Evolutionary conservation across 768 basidiomycete genomes (phyloP).

Genomic region (Amanita fuliginea): DNA sequence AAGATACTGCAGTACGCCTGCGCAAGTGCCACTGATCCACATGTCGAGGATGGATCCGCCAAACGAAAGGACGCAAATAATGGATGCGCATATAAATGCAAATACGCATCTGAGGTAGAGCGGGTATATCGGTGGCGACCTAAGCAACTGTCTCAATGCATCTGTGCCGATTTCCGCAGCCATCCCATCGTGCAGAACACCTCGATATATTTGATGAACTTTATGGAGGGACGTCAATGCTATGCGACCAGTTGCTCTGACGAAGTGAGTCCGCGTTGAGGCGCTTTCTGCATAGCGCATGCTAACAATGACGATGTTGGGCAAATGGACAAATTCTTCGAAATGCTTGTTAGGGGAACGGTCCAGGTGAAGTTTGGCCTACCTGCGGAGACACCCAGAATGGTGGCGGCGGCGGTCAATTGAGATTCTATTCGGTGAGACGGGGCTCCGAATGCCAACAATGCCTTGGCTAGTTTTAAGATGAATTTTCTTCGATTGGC

Average conservation of each 20-base stretch:
- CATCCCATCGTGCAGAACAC: conserved; percentile 78
- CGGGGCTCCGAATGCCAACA: conserved; percentile 90
- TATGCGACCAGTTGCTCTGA: conserved; percentile 71
- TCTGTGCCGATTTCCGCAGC: conserved; percentile 61
- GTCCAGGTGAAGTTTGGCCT: conserved; percentile 3
- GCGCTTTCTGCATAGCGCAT: conserved; percentile 66
- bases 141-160: conserved; percentile 52
- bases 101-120: conserved; percentile 57
- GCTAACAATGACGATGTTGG: conserved; percentile 69
- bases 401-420: conserved; percentile 65
- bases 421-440: conserved; percentile 90
- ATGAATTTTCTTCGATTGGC: conserved; percentile 59
- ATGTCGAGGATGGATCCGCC: conserved; percentile 77
- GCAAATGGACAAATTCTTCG: conserved; percentile 70
- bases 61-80: conserved; percentile 77
- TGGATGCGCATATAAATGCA: conserved; percentile 67
- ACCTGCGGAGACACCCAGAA: conserved; percentile 68
- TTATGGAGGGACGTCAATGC: conserved; percentile 74
- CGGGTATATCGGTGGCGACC: conserved; percentile 56
- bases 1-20: conserved; percentile 63
- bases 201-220: conserved; percentile 77
- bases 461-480: conserved; percentile 74
- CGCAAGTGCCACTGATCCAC: conserved; percentile 66
- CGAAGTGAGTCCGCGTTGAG: conserved; percentile 72
- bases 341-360: not conserved